Base-by-base conservation (phyloP, 208 protist genomes). In the Crithidia brevicula region DNA sequence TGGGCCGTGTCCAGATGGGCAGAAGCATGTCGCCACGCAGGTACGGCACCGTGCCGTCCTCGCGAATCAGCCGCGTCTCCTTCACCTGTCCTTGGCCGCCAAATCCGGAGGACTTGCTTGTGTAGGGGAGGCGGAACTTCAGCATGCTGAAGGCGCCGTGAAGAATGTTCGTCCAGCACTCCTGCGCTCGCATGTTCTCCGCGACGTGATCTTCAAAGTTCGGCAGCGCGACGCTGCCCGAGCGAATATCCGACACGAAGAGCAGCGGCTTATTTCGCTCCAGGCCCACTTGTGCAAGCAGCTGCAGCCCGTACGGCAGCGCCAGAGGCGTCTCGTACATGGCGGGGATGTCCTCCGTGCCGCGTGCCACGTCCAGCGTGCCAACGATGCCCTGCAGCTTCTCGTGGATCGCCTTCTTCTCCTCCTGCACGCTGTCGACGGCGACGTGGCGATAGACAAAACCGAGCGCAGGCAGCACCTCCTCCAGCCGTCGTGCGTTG, bases 121-220 rank as follows among this genome's bases (percentile, higher is more conserved):
- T 95, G 77, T 98, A 99, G 13, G 98, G 96, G 18, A 99, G 81
- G 27, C 98, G 80, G 61, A 98, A 99, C 74, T 99, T 99, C 22
- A 99, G 85, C 95, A 99, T 97, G 63, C 83, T 90, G 36, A 80
- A 70, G 10, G 86, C 73, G 8, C 89, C 95, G 22, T 96, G 72
- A 51, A 99, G 68, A 22, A 98, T 89, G 50, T 80, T 68, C 63
- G 93, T 92, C 97, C 97, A 99, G 46, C 83, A 86, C 76, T 88
- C 83, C 83, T 98, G 96, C 36, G 85, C 87, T 15, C 81, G 79
- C 93, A 98, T 98, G 85, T 98, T 97, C 62, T 91, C 83, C 50
- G 78, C 77, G 11, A 98, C 94, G 61, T 93, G 85, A 2, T 94
- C 84, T 74, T 98, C 95, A 72, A 97, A 96, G 64, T 97, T 96